Conservation (phyloP, 306 rosid genomes). For the Gillenia trifoliata region DNA sequence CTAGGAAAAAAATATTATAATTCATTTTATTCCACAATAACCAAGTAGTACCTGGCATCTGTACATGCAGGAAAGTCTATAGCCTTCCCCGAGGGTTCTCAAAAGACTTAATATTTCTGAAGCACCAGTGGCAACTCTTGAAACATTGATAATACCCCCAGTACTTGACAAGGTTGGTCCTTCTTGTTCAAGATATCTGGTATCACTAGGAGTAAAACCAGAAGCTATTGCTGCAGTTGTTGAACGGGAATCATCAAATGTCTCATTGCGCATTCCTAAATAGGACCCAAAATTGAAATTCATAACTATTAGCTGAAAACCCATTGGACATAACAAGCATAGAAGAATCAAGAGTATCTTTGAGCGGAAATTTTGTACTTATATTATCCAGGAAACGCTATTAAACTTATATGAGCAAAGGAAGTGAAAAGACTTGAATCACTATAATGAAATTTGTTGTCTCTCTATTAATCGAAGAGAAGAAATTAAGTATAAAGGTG, state of each 20-base stretch:
- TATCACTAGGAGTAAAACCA: constrained; percentile 50
- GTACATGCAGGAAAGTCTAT: constrained; percentile 80
- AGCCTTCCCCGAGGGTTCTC: constrained; percentile 86
- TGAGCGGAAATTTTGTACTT: neutral
- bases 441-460: neutral
- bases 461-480: neutral
- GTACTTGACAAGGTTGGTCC: constrained; percentile 36
- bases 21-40: constrained; percentile 17
- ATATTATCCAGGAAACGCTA: neutral
- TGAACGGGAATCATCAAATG: constrained; percentile 65
- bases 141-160: constrained; percentile 48
- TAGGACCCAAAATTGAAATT: constrained; percentile 11
- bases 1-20: constrained; percentile 12
- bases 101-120: constrained; percentile 76
- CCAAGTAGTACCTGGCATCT: constrained; percentile 73
- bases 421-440: neutral
- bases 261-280: constrained; percentile 67
- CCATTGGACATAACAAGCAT: neutral
- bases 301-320: constrained; percentile 1
- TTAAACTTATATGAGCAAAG: neutral
- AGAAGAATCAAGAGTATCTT: neutral
- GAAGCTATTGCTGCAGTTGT: constrained; percentile 45
- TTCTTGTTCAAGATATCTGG: constrained; percentile 60
- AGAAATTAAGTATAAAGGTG: neutral
- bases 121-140: constrained; percentile 54